These are phyloP conservation scores for Scolecobasidium constrictum DNA, from an alignment of 2,329 filamentous ascomycete genomes.

Conservation along the genomic window DNA sequence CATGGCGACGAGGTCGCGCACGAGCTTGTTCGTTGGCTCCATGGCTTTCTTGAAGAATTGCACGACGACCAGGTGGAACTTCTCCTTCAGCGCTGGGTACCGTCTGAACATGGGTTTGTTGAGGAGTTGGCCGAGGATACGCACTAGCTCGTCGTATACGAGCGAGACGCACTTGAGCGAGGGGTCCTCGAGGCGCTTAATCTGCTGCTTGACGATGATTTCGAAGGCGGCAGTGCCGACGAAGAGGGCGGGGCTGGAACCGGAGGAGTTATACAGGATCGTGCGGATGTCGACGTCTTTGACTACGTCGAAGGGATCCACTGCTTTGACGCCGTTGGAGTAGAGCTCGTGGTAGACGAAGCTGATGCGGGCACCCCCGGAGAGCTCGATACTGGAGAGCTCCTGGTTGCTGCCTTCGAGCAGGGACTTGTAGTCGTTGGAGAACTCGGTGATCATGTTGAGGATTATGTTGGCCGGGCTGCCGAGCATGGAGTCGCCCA, in stretches of 20 bases:
- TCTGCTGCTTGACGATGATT: constrained; percentile 96
- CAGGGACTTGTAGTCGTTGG: constrained; percentile 92
- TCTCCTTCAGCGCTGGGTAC: constrained; percentile 93
- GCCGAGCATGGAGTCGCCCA: constrained; percentile 90
- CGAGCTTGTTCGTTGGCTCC: constrained; percentile 96
- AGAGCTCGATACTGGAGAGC: constrained; percentile 85
- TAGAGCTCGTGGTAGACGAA: constrained; percentile 99
- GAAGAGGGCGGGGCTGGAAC: constrained; percentile 90
- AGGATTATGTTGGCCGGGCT: constrained; percentile 95
- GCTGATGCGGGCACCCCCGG: constrained; percentile 93
- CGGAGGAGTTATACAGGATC: constrained; percentile 98
- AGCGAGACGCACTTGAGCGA: constrained; percentile 95
- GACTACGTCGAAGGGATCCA: constrained; percentile 94
- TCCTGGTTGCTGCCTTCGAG: constrained; percentile 84
- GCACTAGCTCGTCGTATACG: constrained; percentile 94
- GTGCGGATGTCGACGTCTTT: constrained; percentile 97
- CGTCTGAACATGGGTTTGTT: constrained; percentile 82
- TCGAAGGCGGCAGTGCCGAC: constrained; percentile 98
- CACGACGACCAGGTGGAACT: constrained; percentile 88
- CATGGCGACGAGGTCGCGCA: constrained; percentile 87
- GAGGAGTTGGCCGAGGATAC: constrained; percentile 83
- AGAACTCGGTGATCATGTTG: constrained; percentile 98
- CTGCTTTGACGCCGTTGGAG: constrained; percentile 91
- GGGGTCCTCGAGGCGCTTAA: constrained; percentile 90
- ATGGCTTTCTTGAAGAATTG: constrained; percentile 96